Evolutionary conservation across 2,329 filamentous ascomycete species (phyloP).

Genomic region (Neurospora sp.): DNA sequence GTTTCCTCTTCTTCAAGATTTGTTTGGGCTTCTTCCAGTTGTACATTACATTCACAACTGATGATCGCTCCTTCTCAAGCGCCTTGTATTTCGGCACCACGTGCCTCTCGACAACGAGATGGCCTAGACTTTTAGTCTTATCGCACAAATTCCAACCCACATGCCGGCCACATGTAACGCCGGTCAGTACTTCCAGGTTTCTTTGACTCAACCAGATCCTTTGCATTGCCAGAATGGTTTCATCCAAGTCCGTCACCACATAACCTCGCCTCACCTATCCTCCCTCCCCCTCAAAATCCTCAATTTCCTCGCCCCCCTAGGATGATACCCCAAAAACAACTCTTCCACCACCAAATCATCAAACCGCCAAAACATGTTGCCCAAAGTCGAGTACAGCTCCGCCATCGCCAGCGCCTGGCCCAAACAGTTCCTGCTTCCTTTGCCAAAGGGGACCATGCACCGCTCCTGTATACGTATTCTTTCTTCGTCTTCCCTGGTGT

Average conservation of each 20-base stretch:
- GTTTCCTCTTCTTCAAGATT: neutral
- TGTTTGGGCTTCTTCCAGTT: rapidly evolving
- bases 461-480: constrained; percentile 1
- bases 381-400: constrained; percentile 4
- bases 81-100: neutral
- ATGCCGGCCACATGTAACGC: neutral
- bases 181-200: neutral
- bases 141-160: neutral
- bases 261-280: too few species aligned
- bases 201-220: neutral
- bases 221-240: neutral
- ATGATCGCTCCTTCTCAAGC: neutral
- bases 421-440: constrained; percentile 5
- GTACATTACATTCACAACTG: neutral
- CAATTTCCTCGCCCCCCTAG: constrained; percentile 1
- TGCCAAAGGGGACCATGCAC: constrained; percentile 2
- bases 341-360: neutral
- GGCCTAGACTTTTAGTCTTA: too few species aligned
- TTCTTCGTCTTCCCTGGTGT: neutral
- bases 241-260: too few species aligned
- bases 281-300: neutral
- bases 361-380: constrained; percentile 5
- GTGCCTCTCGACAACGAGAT: neutral
- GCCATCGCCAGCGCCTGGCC: constrained; percentile 9
- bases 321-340: constrained; percentile 8